Evolutionary conservation across 148 eudicot genomes (phyloP), one percentile per base, ranked within the genome.

Genomic region (Mesembryanthemum crystallinum): DNA sequence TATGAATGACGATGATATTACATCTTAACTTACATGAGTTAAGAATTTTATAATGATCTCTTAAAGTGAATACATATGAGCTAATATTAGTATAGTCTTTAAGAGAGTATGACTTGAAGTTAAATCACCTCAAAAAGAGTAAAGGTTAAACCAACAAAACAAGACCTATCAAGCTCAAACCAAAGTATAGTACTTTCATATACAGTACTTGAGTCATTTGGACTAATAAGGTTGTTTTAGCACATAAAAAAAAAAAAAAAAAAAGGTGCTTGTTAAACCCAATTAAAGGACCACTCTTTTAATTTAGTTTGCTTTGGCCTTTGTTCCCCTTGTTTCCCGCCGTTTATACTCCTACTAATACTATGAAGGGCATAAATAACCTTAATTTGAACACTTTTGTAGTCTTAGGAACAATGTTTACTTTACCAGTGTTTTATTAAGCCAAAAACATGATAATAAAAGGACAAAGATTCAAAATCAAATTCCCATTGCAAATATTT

Each of bases 251-350:
- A 35, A 5, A n/a, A n/a, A n/a, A n/a, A n/a, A n/a, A n/a, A n/a
- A n/a, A n/a, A n/a, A n/a, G 35, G 15, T 7, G 75, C 59, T 9
- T 37, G 33, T 51, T 29, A 4, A 60, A n/a, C 25, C 17, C 15
- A 61, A 23, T 23, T 42, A 67, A 67, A 67, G 71, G 17, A n/a
- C 10, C 14, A 18, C 52, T 18, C 23, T 43, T 25, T 60, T 39
- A 29, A 18, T 47, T 51, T 62, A 25, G 5, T 25, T 10, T 64
- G 45, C 81, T 73, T 82, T 77, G 58, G 29, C 67, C 60, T 78
- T 69, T 78, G 81, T 78, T 74, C 79, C 30, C 75, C 69, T 62
- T 78, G 81, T 78, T 73, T 78, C 79, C 78, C 55, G 73, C 78
- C 73, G 73, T 63, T 67, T 28, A 13, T 13, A 52, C 10, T 0